phyloP scores from a whole-genome alignment of 1,284 basidiomycete genomes.

The Gomphus sp. region DNA sequence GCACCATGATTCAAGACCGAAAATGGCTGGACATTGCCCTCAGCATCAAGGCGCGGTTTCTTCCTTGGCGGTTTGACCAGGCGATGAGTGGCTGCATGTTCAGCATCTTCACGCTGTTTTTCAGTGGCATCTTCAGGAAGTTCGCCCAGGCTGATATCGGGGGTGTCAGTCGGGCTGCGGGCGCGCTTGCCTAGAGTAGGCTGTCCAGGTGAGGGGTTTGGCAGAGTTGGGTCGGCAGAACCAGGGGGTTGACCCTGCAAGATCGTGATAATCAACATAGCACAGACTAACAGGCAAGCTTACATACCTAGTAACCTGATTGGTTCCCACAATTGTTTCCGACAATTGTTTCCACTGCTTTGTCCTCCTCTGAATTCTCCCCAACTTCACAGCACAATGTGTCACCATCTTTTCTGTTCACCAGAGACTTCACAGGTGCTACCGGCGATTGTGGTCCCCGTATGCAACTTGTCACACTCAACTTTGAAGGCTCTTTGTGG shows the following conservation, averaged over 20 bases:
- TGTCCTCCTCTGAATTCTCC: background rate
- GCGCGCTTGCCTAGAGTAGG: constrained; percentile 4
- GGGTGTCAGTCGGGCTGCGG: background rate
- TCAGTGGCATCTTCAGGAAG: background rate
- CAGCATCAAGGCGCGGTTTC: background rate
- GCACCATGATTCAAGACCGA: background rate
- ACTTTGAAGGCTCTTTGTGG: background rate
- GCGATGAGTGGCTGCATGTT: background rate
- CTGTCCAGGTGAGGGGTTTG: background rate
- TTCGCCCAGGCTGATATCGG: background rate
- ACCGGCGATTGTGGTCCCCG: too few species aligned
- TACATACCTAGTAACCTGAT: background rate
- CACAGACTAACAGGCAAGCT: background rate
- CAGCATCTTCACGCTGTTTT: background rate
- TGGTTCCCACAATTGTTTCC: too few species aligned
- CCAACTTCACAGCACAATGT: background rate
- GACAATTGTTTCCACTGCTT: background rate
- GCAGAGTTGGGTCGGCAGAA: background rate
- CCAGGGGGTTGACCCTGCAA: too few species aligned
- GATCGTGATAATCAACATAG: background rate
- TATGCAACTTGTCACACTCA: background rate
- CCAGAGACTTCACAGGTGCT: background rate
- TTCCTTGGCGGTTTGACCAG: background rate
- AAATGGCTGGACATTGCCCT: background rate
- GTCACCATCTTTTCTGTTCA: background rate